Evolutionary conservation across 768 basidiomycete species (phyloP), one percentile per base, ranked within the genome.

Genomic region (Termitomyces sp.): DNA sequence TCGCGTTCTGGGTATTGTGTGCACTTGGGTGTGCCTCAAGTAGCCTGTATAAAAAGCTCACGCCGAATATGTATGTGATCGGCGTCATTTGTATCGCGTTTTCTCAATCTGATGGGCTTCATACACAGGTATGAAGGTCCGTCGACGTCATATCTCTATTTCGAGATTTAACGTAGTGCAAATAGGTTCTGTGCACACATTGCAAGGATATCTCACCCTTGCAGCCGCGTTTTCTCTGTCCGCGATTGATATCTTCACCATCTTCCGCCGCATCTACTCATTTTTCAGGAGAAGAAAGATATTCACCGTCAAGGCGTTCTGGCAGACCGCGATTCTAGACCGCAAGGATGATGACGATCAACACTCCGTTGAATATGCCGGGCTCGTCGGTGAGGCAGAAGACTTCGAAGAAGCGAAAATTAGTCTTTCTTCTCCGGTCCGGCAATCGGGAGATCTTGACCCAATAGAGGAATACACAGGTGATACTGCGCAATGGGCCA

Each of bases 21-120:
- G 69, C 75, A 1, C 68, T 95, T 42, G 92, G 91, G 5, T 82
- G 87, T 68, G 76, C 83, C 14, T 72, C 86, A 22, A 87, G 87
- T 64, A 77, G 78, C 2, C 68, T 90, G 24, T 97, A 98, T 71
- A 77, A 77, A 45, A 90, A 90, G 61, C 70, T 87, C 52, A 93
- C 92, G 0, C 91, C 92, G 3, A 80, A 95, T 70, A 85, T 94
- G 88, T 94, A 71, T 66, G 87, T 77, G 56, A 61, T 73, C 64
- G 58, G 58, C 64, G 20, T 42, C 40, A 44, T 42, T 59, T 58
- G 36, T 22, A 33, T 54, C 53, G 38, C 48, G 56, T 59, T 58
- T 44, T 46, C 44, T 54, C 52, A 62, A 57, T 58, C 67, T 67
- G 51, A 68, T 61, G 52, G 58, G 22, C 10, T 45, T 35, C 57